A percentile compares a stretch with the other conserved stretches of the same genome.
phyloP scores from a whole-genome alignment of 139 green algal species.

The Closterium sp. region DNA sequence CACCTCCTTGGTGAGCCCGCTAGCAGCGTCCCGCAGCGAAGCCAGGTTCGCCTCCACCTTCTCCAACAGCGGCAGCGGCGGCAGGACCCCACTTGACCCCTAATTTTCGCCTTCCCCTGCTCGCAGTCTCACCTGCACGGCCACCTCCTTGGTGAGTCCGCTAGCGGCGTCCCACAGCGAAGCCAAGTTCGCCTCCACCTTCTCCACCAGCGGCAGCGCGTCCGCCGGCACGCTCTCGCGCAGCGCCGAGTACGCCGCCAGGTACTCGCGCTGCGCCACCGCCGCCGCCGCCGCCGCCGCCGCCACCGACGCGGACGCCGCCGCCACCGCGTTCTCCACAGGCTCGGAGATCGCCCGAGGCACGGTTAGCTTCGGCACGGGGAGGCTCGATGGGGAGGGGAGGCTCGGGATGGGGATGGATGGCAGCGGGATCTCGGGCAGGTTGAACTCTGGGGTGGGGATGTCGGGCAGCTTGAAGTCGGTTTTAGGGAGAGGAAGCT shows the following conservation, averaged over 20 bases:
- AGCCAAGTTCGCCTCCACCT: not conserved
- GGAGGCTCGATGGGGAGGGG: not conserved
- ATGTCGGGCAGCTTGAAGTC: constrained; percentile 4
- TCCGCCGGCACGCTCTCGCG: not conserved
- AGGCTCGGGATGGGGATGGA: not conserved
- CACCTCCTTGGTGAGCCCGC: not conserved
- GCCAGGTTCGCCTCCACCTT: constrained; percentile 1
- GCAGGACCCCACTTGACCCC: not conserved
- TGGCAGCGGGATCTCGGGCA: not conserved
- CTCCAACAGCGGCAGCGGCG: not conserved
- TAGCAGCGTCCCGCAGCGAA: not conserved
- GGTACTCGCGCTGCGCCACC: not conserved
- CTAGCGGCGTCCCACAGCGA: not conserved
- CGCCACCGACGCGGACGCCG: not conserved
- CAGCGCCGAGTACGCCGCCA: not conserved
- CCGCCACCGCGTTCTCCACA: not conserved
- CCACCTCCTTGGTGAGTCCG: not conserved
- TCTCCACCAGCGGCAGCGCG: not conserved
- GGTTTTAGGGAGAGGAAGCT: not conserved
- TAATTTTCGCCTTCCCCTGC: too few species aligned
- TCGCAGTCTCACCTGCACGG: not conserved
- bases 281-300: not conserved
- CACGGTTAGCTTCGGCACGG: not conserved
- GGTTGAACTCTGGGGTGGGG: not conserved
- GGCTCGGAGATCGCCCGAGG: not conserved